phyloP scores from a whole-genome alignment of 1,284 basidiomycete genomes.

The Leccinum pachyderme region DNA sequence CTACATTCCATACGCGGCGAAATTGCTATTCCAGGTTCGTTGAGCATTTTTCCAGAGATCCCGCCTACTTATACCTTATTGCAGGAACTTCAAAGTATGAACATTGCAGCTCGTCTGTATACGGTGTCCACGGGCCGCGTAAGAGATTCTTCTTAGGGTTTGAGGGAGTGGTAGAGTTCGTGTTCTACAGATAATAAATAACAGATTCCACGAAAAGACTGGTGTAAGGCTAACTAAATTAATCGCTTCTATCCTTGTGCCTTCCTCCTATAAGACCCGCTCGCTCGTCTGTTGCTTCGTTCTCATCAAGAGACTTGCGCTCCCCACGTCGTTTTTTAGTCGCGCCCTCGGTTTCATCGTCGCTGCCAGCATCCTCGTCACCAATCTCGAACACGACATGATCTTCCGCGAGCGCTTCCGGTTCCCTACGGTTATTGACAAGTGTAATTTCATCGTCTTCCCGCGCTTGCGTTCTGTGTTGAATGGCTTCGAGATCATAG shows the following conservation, averaged over 20 bases:
- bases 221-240: slow-evolving; percentile 1
- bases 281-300: slow-evolving; percentile 53
- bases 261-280: slow-evolving; percentile 55
- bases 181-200: slow-evolving; percentile 50
- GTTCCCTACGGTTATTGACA: slow-evolving; percentile 53
- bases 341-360: slow-evolving; percentile 56
- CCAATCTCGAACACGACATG: slow-evolving; percentile 91
- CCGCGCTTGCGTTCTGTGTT: slow-evolving; percentile 48
- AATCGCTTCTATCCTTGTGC: slow-evolving; percentile 31
- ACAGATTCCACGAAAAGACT: slow-evolving; percentile 14
- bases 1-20: slow-evolving; percentile 90
- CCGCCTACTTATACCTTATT: slow-evolving; percentile 1
- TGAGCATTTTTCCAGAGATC: background rate
- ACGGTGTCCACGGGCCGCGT: slow-evolving; percentile 82
- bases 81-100: slow-evolving; percentile 89
- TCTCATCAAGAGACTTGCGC: slow-evolving; percentile 48
- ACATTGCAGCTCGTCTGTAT: slow-evolving; percentile 82
- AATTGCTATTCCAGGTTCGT: slow-evolving; percentile 85
- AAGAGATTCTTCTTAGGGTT: slow-evolving; percentile 45
- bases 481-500: slow-evolving; percentile 82
- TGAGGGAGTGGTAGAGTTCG: slow-evolving; percentile 18
- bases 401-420: slow-evolving; percentile 56
- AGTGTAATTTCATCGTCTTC: slow-evolving; percentile 66
- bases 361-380: slow-evolving; percentile 72
- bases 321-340: slow-evolving; percentile 48